Evolutionary conservation across 805 yeast genomes (phyloP), one percentile per base, ranked within the genome.

Genomic region (Geotrichum ghanense): DNA sequence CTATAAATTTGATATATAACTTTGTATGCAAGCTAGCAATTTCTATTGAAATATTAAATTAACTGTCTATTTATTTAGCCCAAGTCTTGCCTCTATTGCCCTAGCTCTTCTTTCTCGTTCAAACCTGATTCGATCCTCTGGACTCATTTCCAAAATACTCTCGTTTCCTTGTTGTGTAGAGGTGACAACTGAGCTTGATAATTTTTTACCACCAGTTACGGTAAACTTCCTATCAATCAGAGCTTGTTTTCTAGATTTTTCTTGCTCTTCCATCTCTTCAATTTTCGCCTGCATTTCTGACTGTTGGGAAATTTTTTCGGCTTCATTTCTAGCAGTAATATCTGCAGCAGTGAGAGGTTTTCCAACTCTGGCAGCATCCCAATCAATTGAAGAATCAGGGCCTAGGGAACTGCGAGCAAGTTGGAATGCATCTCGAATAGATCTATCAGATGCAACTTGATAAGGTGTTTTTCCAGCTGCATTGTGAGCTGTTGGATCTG

Each of bases 31-130:
- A n/a, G n/a, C n/a, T n/a, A n/a, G n/a, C n/a, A n/a, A n/a, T n/a
- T n/a, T n/a, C n/a, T n/a, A n/a, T n/a, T n/a, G n/a, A n/a, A n/a
- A n/a, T n/a, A n/a, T n/a, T n/a, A n/a, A n/a, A n/a, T n/a, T n/a
- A n/a, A n/a, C n/a, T n/a, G n/a, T n/a, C n/a, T n/a, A n/a, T n/a
- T n/a, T n/a, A n/a, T n/a, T n/a, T n/a, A n/a, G n/a, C n/a, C 67
- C 71, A 56, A 85, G 56, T 54, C 98, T 72, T 0, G 90, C 95
- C 61, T 92, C 97, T 0, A 95, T 97, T 0, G 98, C 98, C 47
- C 97, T 74, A 0, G 97, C 97, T 46, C 97, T 72, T 58, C 89
- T 89, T 57, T 92, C 98, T 50, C 98, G 76, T 83, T 89, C 88
- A 19, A 92, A 66, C 56, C 80, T 74, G 73, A 73, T 71, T 56